Percentiles rank a stretch among this genome's conserved stretches.
These are phyloP conservation scores for Eragrostis tef DNA, from an alignment of 202 grass and related monocot genomes.

Conservation along the genomic window DNA sequence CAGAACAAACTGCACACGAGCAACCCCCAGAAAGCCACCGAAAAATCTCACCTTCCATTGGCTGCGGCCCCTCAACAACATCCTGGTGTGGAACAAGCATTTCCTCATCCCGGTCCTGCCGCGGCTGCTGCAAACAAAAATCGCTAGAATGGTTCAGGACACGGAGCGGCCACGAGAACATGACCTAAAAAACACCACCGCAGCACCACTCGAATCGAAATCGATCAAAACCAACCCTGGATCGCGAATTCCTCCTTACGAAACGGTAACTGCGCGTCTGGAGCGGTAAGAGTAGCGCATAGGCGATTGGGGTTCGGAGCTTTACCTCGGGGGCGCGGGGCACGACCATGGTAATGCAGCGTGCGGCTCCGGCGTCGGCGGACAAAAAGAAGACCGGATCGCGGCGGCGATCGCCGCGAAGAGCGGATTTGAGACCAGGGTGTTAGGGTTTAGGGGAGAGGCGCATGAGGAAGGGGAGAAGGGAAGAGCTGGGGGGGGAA, in stretches of 20 bases:
- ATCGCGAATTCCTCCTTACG: constrained; percentile 2
- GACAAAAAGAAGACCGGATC: neutral
- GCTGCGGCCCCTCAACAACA: constrained; percentile 57
- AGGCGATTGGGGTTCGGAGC: neutral
- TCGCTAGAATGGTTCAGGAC: constrained; percentile 23
- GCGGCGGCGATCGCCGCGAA: constrained; percentile 18
- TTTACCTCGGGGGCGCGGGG: constrained; percentile 59
- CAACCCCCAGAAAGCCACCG: neutral
- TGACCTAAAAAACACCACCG: constrained; percentile 12
- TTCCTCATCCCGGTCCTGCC: constrained; percentile 63
- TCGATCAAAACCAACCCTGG: neutral
- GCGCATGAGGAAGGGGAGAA: neutral
- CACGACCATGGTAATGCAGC: constrained; percentile 56
- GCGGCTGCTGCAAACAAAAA: constrained; percentile 46
- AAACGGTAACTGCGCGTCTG: neutral
- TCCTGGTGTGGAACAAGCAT: constrained; percentile 63
- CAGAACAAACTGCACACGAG: neutral
- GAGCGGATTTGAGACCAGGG: neutral
- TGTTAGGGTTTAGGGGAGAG: constrained; percentile 46
- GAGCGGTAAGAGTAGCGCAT: neutral
- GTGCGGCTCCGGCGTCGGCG: neutral
- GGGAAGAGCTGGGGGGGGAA: neutral
- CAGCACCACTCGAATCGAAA: neutral
- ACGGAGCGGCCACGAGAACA: neutral
- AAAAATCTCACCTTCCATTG: constrained; percentile 64